Percentiles rank a stretch among this genome's conserved stretches.
Conservation (phyloP, 441 rosid species). For the Arabidopsis lyrata region DNA sequence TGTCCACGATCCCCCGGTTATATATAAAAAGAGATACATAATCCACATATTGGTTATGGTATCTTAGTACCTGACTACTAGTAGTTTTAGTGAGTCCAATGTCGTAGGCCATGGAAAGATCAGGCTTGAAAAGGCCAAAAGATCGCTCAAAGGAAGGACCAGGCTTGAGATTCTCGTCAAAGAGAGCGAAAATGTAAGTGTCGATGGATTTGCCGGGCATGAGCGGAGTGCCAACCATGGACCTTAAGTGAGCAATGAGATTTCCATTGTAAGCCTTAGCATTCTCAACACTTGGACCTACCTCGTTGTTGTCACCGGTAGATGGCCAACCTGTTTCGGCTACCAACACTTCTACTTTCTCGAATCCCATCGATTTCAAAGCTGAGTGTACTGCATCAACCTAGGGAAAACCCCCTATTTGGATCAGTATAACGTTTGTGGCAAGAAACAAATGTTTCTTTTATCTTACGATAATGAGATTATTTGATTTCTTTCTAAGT, state of each 20-base stretch:
- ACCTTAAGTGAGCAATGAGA: constrained; percentile 78
- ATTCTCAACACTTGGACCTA: constrained; percentile 80
- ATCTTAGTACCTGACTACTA: constrained; percentile 50
- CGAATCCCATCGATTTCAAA: constrained; percentile 76
- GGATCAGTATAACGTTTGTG: constrained; percentile 28
- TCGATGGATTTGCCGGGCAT: constrained; percentile 95
- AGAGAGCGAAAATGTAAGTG: constrained; percentile 86
- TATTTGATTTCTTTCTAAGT: neutral
- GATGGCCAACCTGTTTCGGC: constrained; percentile 98
- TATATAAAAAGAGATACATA: neutral
- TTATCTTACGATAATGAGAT: neutral
- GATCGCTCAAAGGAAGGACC: constrained; percentile 83
- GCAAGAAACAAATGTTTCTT: constrained; percentile 22
- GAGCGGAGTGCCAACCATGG: constrained; percentile 84
- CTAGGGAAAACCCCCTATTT: constrained; percentile 43
- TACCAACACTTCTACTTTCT: constrained; percentile 81
- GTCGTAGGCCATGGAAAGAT: constrained; percentile 76
- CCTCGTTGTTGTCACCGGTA: constrained; percentile 72
- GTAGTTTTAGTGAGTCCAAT: constrained; percentile 62
- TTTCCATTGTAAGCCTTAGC: constrained; percentile 94
- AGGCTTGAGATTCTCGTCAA: constrained; percentile 79
- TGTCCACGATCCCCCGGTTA: neutral
- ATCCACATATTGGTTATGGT: neutral
- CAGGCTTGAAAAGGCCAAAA: constrained; percentile 79
- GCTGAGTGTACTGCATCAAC: constrained; percentile 91